Conservation (phyloP, 306 rosid genomes). For the Quercus berberidifolia region DNA sequence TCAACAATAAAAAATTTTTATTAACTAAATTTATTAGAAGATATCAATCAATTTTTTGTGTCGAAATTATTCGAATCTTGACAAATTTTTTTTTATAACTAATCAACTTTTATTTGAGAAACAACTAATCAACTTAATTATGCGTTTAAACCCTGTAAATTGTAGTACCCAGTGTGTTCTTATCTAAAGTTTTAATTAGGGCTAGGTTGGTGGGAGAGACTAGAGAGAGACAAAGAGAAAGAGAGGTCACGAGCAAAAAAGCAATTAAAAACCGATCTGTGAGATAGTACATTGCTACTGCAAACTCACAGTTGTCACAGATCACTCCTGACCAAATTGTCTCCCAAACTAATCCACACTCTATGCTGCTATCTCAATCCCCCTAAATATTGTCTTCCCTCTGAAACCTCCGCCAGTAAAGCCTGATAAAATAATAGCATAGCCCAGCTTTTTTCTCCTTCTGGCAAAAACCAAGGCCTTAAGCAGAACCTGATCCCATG, state of each 20-base stretch:
- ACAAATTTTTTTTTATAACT: no score
- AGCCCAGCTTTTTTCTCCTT: background rate
- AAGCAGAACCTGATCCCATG: no score
- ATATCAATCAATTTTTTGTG: fast-evolving
- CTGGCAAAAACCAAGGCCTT: background rate
- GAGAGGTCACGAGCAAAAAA: background rate
- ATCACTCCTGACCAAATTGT: background rate
- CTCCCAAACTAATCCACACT: background rate
- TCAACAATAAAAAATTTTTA: fast-evolving
- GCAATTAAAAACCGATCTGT: background rate
- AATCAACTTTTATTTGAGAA: no score
- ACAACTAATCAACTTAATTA: no score
- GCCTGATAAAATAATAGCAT: background rate
- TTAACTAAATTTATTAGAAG: fast-evolving
- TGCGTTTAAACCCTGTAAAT: no score
- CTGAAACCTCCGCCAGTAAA: background rate
- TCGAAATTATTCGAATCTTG: fast-evolving
- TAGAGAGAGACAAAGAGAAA: background rate
- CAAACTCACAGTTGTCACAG: constrained; percentile 16
- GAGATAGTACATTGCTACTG: background rate
- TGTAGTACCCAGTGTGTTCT: no score
- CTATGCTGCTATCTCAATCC: background rate
- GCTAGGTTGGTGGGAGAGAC: background rate
- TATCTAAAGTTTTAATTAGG: no score
- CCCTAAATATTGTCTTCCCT: background rate